Conservation (phyloP, 352 stramenopile genomes). For the Phytophthora constricta region DNA sequence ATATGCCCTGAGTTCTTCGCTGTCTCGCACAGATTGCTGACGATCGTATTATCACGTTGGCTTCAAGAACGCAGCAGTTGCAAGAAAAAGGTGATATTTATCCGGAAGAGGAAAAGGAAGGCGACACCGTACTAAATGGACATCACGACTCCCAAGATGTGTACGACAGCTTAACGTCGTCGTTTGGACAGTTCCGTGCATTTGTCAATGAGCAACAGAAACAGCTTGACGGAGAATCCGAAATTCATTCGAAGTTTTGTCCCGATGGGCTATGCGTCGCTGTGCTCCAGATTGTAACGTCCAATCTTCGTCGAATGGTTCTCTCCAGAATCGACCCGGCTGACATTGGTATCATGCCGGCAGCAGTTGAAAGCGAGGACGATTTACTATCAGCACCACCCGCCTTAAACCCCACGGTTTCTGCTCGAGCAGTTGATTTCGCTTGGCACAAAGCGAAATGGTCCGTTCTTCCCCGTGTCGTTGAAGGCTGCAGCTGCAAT, state of each 20-base stretch:
- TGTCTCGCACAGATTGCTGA: conserved; percentile 70
- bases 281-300: conserved; percentile 77
- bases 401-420: conserved; percentile 68
- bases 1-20: conserved; percentile 79
- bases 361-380: conserved; percentile 41
- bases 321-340: conserved; percentile 77
- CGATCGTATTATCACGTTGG: conserved; percentile 67
- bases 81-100: conserved; percentile 8
- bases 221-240: conserved; percentile 8
- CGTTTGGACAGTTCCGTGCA: conserved; percentile 25
- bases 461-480: conserved; percentile 82
- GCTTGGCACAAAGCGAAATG: conserved; percentile 79
- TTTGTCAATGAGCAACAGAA: conserved; percentile 2
- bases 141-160: conserved; percentile 19
- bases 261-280: conserved; percentile 76
- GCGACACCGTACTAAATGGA: conserved; percentile 24
- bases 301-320: conserved; percentile 83
- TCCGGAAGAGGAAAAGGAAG: conserved; percentile 30
- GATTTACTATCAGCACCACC: conserved; percentile 64
- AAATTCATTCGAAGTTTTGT: conserved; percentile 34
- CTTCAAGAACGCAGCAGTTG: conserved; percentile 26
- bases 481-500: conserved; percentile 85
- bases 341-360: conserved; percentile 72
- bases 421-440: conserved; percentile 82
- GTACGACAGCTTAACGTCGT: conserved; percentile 33